phyloP scores from a whole-genome alignment of 257 asterid species.

The Nicotiana paniculata region DNA sequence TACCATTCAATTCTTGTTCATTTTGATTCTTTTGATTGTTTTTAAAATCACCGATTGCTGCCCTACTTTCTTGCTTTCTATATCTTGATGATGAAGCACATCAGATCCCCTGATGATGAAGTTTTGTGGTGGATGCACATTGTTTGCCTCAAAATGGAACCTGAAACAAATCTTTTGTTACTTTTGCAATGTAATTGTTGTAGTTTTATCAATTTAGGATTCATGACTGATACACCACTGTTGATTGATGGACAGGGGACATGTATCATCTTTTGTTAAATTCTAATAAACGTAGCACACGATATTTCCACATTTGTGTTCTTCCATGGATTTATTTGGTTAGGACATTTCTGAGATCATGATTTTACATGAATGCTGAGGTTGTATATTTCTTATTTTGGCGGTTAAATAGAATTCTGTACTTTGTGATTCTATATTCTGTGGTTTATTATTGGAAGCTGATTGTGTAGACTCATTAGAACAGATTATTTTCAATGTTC shows the following conservation, averaged over 20 bases:
- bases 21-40: too few relatives aligned
- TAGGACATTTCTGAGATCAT: background rate
- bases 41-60: constrained; percentile 21
- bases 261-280: constrained; percentile 30
- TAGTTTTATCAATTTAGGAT: constrained; percentile 57
- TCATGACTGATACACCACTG: constrained; percentile 52
- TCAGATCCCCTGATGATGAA: constrained; percentile 27
- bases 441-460: too few relatives aligned
- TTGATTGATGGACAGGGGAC: constrained; percentile 31
- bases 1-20: too few relatives aligned
- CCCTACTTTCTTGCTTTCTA: constrained; percentile 43
- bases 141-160: constrained; percentile 21
- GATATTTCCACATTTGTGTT: constrained; percentile 14
- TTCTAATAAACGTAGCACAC: constrained; percentile 40
- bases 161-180: constrained; percentile 16
- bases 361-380: background rate
- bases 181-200: constrained; percentile 43
- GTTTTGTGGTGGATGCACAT: constrained; percentile 21
- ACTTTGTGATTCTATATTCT: too few relatives aligned
- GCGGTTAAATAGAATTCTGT: too few relatives aligned
- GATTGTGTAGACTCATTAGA: too few relatives aligned
- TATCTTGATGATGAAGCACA: constrained; percentile 34
- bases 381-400: too few relatives aligned
- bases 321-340: background rate
- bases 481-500: too few relatives aligned